Evolutionary conservation across 2,329 filamentous ascomycete genomes (phyloP).

Genomic region (Colletotrichum salicis): DNA sequence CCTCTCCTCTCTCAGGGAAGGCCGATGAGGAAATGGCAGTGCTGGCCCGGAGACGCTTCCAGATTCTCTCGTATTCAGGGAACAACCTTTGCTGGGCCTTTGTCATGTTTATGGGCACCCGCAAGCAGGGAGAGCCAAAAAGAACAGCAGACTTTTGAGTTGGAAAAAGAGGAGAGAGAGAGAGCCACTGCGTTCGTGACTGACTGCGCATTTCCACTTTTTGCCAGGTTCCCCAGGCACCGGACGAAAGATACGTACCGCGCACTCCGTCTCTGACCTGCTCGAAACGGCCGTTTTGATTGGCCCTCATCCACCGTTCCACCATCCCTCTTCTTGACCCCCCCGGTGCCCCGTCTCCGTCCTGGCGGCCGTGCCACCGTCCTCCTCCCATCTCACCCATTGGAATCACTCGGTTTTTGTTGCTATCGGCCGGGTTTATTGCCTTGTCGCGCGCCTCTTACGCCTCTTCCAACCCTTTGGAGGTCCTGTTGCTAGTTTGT

Average conservation of each 20-base stretch:
- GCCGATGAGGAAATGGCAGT: slow-evolving; percentile 10
- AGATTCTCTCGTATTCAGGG: slow-evolving; percentile 20
- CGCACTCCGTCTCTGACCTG: slow-evolving; percentile 10
- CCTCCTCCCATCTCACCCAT: background rate
- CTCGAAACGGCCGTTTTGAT: slow-evolving; percentile 25
- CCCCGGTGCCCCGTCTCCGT: background rate
- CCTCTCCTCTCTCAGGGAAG: background rate
- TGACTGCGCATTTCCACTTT: slow-evolving; percentile 19
- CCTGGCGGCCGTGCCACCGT: background rate
- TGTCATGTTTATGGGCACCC: slow-evolving; percentile 24
- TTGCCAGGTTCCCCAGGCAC: slow-evolving; percentile 32
- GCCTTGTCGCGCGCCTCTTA: background rate
- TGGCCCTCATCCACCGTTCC: slow-evolving; percentile 17
- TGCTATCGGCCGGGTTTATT: background rate
- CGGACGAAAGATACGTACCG: slow-evolving; percentile 18
- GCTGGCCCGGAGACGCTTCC: slow-evolving; percentile 19
- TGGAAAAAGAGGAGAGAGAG: background rate
- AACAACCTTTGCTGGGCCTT: slow-evolving; percentile 6
- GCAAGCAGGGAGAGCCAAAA: background rate
- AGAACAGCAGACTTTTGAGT: slow-evolving; percentile 24
- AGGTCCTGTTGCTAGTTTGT: slow-evolving; percentile 15
- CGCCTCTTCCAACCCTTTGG: slow-evolving; percentile 4
- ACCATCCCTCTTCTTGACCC: background rate
- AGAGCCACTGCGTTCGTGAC: slow-evolving; percentile 17
- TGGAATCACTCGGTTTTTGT: slow-evolving; percentile 14